Evolutionary conservation across 352 stramenopile species (phyloP).

Genomic region (Globisporangium parvum): DNA sequence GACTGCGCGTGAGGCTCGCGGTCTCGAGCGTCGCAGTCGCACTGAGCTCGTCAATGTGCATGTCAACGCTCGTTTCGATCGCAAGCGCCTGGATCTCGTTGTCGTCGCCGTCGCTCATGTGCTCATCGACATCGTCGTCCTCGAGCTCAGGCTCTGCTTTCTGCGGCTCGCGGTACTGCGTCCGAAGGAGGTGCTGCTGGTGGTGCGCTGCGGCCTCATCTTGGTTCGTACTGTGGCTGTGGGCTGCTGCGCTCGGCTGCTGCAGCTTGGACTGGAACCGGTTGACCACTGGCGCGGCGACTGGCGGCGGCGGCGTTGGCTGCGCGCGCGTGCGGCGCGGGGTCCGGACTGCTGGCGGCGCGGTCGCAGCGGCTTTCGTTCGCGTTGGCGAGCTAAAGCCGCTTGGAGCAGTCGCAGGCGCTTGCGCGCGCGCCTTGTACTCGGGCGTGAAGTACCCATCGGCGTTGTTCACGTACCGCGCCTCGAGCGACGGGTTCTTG

Average conservation of each 20-base stretch:
- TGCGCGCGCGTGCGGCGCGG: neutral
- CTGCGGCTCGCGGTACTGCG: constrained; percentile 17
- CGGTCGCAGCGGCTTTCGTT: neutral
- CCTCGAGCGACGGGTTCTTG: constrained; percentile 61
- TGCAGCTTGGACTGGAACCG: constrained; percentile 1
- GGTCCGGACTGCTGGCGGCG: neutral
- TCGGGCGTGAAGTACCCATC: constrained; percentile 64
- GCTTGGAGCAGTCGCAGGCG: neutral
- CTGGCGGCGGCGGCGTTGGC: neutral
- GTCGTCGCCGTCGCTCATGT: constrained; percentile 39
- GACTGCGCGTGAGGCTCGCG: constrained; percentile 23
- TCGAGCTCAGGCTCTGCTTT: constrained; percentile 14
- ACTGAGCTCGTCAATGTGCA: constrained; percentile 16
- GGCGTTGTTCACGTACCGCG: constrained; percentile 78
- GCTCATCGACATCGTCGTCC: constrained; percentile 18
- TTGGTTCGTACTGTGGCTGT: constrained; percentile 1
- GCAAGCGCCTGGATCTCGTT: constrained; percentile 21
- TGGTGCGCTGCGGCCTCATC: no score
- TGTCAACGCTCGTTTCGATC: constrained; percentile 36
- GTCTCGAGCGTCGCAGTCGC: constrained; percentile 14
- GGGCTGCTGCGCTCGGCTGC: neutral
- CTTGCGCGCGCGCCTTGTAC: constrained; percentile 6
- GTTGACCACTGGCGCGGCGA: neutral
- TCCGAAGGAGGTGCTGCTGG: neutral
- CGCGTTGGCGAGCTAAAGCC: neutral